A percentile compares a stretch with the other conserved stretches of the same genome.
These are phyloP conservation scores for Mucor lusitanicus DNA, from an alignment of 371 early-diverging fungal species.

Conservation along the genomic window DNA sequence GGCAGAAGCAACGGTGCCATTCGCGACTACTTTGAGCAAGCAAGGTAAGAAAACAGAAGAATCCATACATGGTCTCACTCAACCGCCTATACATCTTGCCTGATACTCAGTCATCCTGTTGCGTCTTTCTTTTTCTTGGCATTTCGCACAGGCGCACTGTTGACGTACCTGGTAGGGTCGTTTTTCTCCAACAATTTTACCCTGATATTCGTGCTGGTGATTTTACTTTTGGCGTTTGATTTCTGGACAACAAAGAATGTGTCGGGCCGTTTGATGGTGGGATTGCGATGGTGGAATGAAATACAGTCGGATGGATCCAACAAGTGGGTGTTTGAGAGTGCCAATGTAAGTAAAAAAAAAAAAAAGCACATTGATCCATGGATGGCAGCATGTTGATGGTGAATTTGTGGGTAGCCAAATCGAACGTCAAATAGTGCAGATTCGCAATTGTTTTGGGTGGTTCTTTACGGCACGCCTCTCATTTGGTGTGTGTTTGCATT, in stretches of 20 bases:
- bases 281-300: conserved; percentile 97
- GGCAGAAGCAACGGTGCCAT: conserved; percentile 30
- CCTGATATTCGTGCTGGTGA: conserved; percentile 86
- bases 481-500: conserved; percentile 85
- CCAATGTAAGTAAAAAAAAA: conserved; percentile 58
- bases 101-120: conserved; percentile 73
- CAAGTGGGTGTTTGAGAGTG: conserved; percentile 92
- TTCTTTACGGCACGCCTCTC: conserved; percentile 81
- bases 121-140: conserved; percentile 87
- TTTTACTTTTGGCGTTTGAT: conserved; percentile 88
- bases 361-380: no score
- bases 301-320: conserved; percentile 89
- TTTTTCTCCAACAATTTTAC: conserved; percentile 80
- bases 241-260: conserved; percentile 98
- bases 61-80: neutral
- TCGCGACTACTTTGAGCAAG: conserved; percentile 38
- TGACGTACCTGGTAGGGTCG: conserved; percentile 79
- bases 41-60: conserved; percentile 13
- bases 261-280: conserved; percentile 91
- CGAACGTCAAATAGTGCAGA: conserved; percentile 79
- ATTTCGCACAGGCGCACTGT: conserved; percentile 78
- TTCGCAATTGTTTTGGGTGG: conserved; percentile 88
- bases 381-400: neutral
- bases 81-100: neutral
- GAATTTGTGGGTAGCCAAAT: conserved; percentile 45